A percentile compares a stretch with the other conserved stretches of the same genome.
Evolutionary conservation across 495 filamentous ascomycete genomes (phyloP).

Genomic region (Polyplosphaeria fusca): DNA sequence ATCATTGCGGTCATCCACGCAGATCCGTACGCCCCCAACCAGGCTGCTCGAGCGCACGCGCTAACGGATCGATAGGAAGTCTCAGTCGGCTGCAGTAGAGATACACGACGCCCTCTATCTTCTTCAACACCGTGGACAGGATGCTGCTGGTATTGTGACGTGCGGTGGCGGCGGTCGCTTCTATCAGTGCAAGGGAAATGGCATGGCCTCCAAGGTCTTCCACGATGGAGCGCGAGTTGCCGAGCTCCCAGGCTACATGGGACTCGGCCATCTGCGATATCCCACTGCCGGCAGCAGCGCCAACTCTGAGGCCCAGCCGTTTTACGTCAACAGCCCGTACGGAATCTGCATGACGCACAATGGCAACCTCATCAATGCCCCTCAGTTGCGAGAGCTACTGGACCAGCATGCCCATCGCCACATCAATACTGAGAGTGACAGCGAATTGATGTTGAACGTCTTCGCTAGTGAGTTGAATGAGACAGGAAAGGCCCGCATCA

Average conservation of each 20-base stretch:
- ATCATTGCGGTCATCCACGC: conserved; percentile 80
- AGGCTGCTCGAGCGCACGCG: neutral
- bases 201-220: conserved; percentile 87
- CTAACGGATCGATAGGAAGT: conserved; percentile 18
- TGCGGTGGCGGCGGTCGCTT: conserved; percentile 76
- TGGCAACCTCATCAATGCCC: conserved; percentile 94
- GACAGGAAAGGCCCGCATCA: conserved; percentile 94
- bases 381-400: conserved; percentile 70
- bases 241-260: conserved; percentile 86
- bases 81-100: conserved; percentile 62
- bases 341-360: conserved; percentile 72
- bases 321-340: conserved; percentile 92
- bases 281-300: conserved; percentile 87
- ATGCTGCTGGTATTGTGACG: conserved; percentile 85
- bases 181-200: conserved; percentile 88
- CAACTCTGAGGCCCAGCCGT: conserved; percentile 77
- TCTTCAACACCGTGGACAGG: conserved; percentile 82
- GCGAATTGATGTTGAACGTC: conserved; percentile 91
- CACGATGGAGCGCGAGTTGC: conserved; percentile 68
- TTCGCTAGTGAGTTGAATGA: conserved; percentile 92
- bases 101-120: conserved; percentile 88
- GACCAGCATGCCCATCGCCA: conserved; percentile 89
- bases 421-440: conserved; percentile 95
- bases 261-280: conserved; percentile 83
- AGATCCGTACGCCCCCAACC: conserved; percentile 47